Conservation (phyloP, 148 eudicot species). For the Selenicereus undatus region DNA sequence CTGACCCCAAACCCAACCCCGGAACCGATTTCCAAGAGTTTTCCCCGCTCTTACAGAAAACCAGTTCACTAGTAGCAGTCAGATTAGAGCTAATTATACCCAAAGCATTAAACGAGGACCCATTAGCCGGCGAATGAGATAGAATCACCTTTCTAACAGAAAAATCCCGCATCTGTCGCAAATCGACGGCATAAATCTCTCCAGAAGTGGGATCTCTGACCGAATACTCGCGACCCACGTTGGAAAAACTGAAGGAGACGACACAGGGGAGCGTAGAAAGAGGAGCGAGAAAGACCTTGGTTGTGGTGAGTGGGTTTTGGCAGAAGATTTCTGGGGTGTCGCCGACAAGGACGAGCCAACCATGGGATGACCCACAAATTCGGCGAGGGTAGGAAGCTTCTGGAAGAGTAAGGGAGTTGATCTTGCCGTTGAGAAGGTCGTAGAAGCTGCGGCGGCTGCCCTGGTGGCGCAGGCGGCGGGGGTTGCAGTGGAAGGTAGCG, state of each 20-base stretch:
- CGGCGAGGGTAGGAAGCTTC: conserved; percentile 45
- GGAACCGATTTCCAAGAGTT: conserved; percentile 45
- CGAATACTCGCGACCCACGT: conserved; percentile 57
- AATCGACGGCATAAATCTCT: conserved; percentile 25
- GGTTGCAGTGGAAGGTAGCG: neutral
- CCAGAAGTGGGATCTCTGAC: conserved; percentile 23
- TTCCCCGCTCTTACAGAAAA: conserved; percentile 49
- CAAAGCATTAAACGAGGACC: conserved; percentile 33
- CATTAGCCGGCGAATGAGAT: conserved; percentile 40
- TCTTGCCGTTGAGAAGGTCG: conserved; percentile 32
- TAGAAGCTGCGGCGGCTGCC: conserved; percentile 34
- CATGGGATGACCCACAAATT: conserved; percentile 61
- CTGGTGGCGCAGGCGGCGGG: neutral
- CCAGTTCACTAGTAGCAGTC: conserved; percentile 39
- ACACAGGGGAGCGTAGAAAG: conserved; percentile 66
- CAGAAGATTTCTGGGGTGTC: conserved; percentile 50
- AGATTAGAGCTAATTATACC: conserved; percentile 33
- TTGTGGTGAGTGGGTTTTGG: conserved; percentile 50
- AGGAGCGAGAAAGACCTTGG: conserved; percentile 41
- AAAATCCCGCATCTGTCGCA: conserved; percentile 51
- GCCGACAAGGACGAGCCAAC: conserved; percentile 48
- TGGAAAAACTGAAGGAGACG: conserved; percentile 33
- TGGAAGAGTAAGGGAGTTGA: conserved; percentile 37
- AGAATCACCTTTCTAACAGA: conserved; percentile 58
- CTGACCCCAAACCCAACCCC: conserved; percentile 24